Conservation (phyloP, 192 early-diverging fungal genomes). For the Funneliformis geosporum region DNA sequence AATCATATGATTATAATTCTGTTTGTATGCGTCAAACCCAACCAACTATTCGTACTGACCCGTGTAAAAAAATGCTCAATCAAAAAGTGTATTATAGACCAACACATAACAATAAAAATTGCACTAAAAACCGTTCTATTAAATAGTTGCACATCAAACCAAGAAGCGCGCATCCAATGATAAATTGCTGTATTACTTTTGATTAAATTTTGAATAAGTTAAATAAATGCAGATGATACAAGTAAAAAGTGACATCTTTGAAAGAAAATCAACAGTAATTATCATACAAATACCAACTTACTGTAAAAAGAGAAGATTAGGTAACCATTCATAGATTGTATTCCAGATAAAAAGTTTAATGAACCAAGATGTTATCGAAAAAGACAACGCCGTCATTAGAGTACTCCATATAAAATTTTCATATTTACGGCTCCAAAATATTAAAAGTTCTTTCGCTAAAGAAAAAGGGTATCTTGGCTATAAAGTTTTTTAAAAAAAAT, state of each 20-base stretch:
- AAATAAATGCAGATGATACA: background rate
- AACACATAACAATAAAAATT: background rate
- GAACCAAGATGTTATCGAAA: background rate
- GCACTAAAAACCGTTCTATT: conserved; percentile 9
- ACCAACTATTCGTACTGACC: background rate
- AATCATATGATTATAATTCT: background rate
- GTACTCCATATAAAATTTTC: background rate
- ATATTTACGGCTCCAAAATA: background rate
- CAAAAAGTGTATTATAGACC: conserved; percentile 4
- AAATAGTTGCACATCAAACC: conserved; percentile 16
- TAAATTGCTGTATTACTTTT: conserved; percentile 2
- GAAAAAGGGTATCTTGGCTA: conserved; percentile 1
- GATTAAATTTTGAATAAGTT: background rate
- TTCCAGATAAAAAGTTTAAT: background rate
- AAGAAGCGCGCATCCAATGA: conserved; percentile 18
- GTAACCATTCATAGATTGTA: background rate
- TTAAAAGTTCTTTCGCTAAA: conserved; percentile 4
- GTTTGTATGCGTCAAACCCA: background rate
- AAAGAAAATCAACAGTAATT: background rate
- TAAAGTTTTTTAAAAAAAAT: background rate
- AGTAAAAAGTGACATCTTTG: background rate
- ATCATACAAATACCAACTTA: background rate
- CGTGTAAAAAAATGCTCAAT: conserved; percentile 19
- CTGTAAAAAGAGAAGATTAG: conserved; percentile 7
- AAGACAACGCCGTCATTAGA: background rate